A percentile compares a stretch with the other conserved stretches of the same genome.
phyloP scores from a whole-genome alignment of 2,329 filamentous ascomycete species.

The Xylaria multiplex region DNA sequence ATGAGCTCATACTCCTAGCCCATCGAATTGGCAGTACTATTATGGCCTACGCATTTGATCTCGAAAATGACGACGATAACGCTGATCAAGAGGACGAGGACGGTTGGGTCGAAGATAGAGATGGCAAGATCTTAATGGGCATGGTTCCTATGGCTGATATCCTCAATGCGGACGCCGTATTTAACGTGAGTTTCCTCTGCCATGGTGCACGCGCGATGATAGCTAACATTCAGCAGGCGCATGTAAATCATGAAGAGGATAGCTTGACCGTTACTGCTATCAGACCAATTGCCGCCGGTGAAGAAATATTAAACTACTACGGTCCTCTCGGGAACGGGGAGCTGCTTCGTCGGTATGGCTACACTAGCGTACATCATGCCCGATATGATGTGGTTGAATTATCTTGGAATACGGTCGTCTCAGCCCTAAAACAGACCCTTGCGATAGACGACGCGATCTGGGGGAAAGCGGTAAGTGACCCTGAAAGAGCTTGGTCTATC shows the following conservation, averaged over 20 bases:
- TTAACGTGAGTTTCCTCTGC: slow-evolving; percentile 69
- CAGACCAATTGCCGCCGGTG: slow-evolving; percentile 72
- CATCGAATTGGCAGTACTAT: slow-evolving; percentile 88
- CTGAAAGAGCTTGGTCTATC: background rate
- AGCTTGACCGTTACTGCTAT: slow-evolving; percentile 77
- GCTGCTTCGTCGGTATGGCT: slow-evolving; percentile 84
- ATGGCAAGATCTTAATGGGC: slow-evolving; percentile 71
- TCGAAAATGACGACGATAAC: slow-evolving; percentile 63
- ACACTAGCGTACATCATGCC: slow-evolving; percentile 80
- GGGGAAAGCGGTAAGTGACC: slow-evolving; percentile 54
- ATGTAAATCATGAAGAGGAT: slow-evolving; percentile 64
- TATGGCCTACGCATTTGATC: slow-evolving; percentile 93
- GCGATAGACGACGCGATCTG: slow-evolving; percentile 52
- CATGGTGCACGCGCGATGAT: background rate
- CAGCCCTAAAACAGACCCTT: slow-evolving; percentile 55
- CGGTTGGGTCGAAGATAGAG: slow-evolving; percentile 72
- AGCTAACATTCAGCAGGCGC: slow-evolving; percentile 52
- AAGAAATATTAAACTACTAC: slow-evolving; percentile 90
- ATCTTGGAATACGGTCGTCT: slow-evolving; percentile 67
- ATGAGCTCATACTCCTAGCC: slow-evolving; percentile 63
- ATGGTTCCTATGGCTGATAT: slow-evolving; percentile 94
- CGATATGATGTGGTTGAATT: slow-evolving; percentile 87
- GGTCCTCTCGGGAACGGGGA: slow-evolving; percentile 85
- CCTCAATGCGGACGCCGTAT: slow-evolving; percentile 87
- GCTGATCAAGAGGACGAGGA: slow-evolving; percentile 69